Conservation (phyloP, 768 basidiomycete genomes). For the Russula sp. region DNA sequence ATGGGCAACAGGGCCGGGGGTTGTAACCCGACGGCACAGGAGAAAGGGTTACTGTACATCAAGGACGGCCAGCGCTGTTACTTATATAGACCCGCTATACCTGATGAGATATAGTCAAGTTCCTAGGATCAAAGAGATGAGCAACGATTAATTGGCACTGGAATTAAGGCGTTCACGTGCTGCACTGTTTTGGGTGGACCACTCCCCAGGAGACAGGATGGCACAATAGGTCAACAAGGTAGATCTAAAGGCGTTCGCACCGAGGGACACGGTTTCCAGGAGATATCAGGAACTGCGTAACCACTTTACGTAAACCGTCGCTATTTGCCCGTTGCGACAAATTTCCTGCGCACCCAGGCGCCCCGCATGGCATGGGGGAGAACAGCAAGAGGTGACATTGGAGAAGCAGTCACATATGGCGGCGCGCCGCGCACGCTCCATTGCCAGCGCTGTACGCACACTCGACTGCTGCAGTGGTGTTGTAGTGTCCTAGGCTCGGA, state of each 20-base stretch:
- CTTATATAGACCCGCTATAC: neutral
- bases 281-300: neutral
- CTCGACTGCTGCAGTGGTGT: too few species aligned
- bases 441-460: too few species aligned
- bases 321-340: neutral
- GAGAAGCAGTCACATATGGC: too few species aligned
- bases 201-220: neutral
- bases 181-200: neutral
- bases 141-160: neutral
- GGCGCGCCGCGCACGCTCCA: too few species aligned
- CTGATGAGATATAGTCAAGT: neutral
- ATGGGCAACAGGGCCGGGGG: neutral
- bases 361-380: too few species aligned
- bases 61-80: neutral
- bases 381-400: too few species aligned
- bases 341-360: neutral
- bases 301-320: too few species aligned
- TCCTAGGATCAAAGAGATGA: neutral
- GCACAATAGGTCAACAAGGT: neutral
- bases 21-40: neutral
- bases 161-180: neutral
- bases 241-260: neutral
- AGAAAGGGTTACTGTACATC: neutral
- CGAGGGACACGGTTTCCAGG: neutral
- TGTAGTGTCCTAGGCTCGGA: too few species aligned